Evolutionary conservation across 2,329 filamentous ascomycete species (phyloP).

Genomic region (Aspergillus fumigatiaffinis): DNA sequence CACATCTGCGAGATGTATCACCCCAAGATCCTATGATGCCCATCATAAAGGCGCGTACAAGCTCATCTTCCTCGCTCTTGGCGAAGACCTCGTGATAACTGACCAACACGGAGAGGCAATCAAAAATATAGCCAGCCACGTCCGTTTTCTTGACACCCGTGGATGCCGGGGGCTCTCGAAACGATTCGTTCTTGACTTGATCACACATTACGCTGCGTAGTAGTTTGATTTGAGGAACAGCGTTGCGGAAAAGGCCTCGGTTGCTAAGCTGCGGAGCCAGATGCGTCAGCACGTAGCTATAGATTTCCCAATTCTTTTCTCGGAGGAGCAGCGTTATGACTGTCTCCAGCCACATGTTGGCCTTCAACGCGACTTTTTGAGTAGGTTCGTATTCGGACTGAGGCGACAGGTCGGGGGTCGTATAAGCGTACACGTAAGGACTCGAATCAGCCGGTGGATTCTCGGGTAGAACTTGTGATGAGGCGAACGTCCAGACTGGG

Average conservation of each 20-base stretch:
- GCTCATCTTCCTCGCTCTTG: conserved; percentile 82
- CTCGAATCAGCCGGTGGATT: conserved; percentile 48
- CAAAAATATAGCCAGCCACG: conserved; percentile 82
- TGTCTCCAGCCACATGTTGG: conserved; percentile 70
- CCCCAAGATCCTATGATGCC: conserved; percentile 77
- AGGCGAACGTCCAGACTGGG: conserved; percentile 57
- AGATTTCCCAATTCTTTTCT: conserved; percentile 83
- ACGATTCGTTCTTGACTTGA: conserved; percentile 70
- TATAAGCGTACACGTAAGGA: conserved; percentile 48
- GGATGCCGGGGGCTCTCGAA: conserved; percentile 75
- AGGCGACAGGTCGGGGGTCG: conserved; percentile 33
- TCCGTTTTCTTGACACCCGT: conserved; percentile 81
- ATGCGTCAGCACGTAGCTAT: conserved; percentile 84
- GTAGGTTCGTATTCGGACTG: conserved; percentile 20
- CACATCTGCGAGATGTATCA: conserved; percentile 83
- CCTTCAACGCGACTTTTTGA: conserved; percentile 51
- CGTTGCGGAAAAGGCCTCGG: conserved; percentile 73
- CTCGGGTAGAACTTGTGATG: conserved; percentile 51
- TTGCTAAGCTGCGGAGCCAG: conserved; percentile 86
- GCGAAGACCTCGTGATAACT: conserved; percentile 85
- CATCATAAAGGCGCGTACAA: conserved; percentile 79
- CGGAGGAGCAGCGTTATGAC: conserved; percentile 70
- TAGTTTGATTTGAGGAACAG: conserved; percentile 69
- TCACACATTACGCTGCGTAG: conserved; percentile 76
- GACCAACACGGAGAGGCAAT: conserved; percentile 79